phyloP scores from a whole-genome alignment of 1,284 basidiomycete genomes.

The Mycosarcoma maydis region DNA sequence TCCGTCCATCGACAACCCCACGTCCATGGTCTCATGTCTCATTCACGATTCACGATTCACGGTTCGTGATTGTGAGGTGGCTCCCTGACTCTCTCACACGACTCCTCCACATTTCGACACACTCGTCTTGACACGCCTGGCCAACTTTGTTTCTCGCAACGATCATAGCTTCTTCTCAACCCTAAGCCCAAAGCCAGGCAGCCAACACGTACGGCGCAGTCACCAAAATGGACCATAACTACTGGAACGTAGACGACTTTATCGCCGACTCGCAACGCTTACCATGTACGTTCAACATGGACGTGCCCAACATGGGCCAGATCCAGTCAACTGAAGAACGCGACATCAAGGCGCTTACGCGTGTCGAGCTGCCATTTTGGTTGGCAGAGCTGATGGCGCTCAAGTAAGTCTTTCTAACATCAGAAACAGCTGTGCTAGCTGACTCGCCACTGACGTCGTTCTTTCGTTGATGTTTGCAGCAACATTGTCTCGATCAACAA shows the following conservation, averaged over 20 bases:
- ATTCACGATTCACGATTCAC: too few species aligned
- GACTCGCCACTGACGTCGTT: background rate
- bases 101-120: background rate
- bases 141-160: background rate
- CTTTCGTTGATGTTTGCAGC: conserved; percentile 10
- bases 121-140: background rate
- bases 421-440: background rate
- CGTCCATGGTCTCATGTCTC: too few species aligned
- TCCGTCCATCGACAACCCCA: too few species aligned
- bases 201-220: too few species aligned
- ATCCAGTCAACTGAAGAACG: conserved; percentile 54
- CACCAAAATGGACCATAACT: conserved; percentile 60
- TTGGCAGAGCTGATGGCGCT: conserved; percentile 61
- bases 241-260: conserved; percentile 63
- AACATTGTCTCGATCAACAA: conserved; percentile 60
- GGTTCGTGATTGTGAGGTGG: too few species aligned
- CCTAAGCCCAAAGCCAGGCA: too few species aligned
- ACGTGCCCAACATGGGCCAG: conserved; percentile 63
- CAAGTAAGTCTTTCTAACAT: conserved; percentile 43
- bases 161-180: too few species aligned
- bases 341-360: conserved; percentile 55
- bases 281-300: conserved; percentile 59
- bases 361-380: conserved; percentile 64
- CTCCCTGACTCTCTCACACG: too few species aligned
- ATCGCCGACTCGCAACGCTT: conserved; percentile 57